A percentile compares a stretch with the other conserved stretches of the same genome.
phyloP scores from a whole-genome alignment of 192 early-diverging fungal species.

The Funneliformis mosseae region DNA sequence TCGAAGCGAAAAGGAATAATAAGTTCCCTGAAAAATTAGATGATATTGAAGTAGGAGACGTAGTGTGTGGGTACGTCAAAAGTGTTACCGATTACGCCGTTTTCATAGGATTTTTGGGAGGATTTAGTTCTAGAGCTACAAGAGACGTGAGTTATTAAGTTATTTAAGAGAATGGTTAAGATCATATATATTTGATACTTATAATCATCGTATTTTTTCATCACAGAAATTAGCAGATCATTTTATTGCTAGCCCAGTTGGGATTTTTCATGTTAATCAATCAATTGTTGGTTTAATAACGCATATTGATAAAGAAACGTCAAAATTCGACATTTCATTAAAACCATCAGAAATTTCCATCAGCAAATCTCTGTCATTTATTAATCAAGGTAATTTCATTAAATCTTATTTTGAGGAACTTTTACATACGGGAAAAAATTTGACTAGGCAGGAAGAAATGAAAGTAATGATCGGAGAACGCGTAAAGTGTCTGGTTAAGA shows the following conservation, averaged over 20 bases:
- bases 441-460: slow-evolving; percentile 39
- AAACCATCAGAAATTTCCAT: slow-evolving; percentile 63
- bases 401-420: slow-evolving; percentile 53
- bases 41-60: slow-evolving; percentile 54
- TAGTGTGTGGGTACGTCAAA: slow-evolving; percentile 68
- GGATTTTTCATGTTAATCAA: slow-evolving; percentile 62
- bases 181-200: too few species aligned
- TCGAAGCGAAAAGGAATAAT: slow-evolving; percentile 58
- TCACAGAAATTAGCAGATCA: slow-evolving; percentile 50
- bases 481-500: slow-evolving; percentile 52
- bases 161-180: slow-evolving; percentile 21
- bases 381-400: slow-evolving; percentile 55
- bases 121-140: slow-evolving; percentile 59
- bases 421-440: slow-evolving; percentile 39
- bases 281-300: slow-evolving; percentile 69
- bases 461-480: slow-evolving; percentile 47
- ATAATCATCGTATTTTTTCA: not conserved
- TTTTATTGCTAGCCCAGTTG: slow-evolving; percentile 58
- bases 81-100: slow-evolving; percentile 62
- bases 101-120: slow-evolving; percentile 68
- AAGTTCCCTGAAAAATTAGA: slow-evolving; percentile 43
- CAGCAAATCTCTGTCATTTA: slow-evolving; percentile 41
- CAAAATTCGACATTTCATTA: slow-evolving; percentile 61
- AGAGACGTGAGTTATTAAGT: slow-evolving; percentile 33
- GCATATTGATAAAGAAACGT: slow-evolving; percentile 52